These are phyloP conservation scores for Raphanus sativus DNA, from an alignment of 345 rosid species.

Conservation along the genomic window DNA sequence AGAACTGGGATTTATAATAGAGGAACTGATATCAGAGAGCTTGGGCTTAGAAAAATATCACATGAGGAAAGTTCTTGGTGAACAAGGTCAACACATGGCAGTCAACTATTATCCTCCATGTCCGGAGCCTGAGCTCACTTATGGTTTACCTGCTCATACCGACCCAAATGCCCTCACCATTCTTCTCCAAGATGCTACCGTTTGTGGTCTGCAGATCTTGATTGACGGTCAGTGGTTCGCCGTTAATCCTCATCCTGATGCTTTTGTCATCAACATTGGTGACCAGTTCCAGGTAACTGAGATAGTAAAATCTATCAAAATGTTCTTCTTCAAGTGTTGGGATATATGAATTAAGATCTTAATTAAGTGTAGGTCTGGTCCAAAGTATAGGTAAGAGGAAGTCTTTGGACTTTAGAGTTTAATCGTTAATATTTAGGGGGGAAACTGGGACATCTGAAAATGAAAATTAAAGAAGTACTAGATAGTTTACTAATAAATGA, in stretches of 20 bases:
- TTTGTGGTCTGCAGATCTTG: slow-evolving; percentile 80
- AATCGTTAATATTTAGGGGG: not conserved
- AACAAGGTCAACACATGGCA: slow-evolving; percentile 98
- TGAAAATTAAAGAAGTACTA: not conserved
- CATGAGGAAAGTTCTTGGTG: slow-evolving; percentile 55
- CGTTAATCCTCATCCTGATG: slow-evolving; percentile 69
- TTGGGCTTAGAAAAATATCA: slow-evolving; percentile 63
- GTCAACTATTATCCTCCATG: slow-evolving; percentile 89
- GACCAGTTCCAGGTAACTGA: slow-evolving; percentile 75
- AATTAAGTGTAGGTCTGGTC: not conserved
- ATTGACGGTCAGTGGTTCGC: slow-evolving; percentile 78
- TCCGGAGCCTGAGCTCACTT: slow-evolving; percentile 88
- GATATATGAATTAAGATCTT: not conserved
- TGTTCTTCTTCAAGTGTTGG: not conserved
- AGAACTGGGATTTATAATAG: slow-evolving; percentile 54
- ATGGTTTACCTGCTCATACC: slow-evolving; percentile 85
- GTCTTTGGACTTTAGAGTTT: not conserved
- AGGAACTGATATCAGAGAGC: slow-evolving; percentile 90
- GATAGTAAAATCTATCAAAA: not conserved
- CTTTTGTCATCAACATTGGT: slow-evolving; percentile 85
- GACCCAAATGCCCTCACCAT: slow-evolving; percentile 91
- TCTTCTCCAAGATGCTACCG: slow-evolving; percentile 75
- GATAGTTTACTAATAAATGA: not conserved
- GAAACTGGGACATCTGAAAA: not conserved
- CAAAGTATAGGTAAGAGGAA: not conserved